Base-by-base conservation (phyloP, 169 alveolate genomes). In the Plasmodium yoelii region DNA sequence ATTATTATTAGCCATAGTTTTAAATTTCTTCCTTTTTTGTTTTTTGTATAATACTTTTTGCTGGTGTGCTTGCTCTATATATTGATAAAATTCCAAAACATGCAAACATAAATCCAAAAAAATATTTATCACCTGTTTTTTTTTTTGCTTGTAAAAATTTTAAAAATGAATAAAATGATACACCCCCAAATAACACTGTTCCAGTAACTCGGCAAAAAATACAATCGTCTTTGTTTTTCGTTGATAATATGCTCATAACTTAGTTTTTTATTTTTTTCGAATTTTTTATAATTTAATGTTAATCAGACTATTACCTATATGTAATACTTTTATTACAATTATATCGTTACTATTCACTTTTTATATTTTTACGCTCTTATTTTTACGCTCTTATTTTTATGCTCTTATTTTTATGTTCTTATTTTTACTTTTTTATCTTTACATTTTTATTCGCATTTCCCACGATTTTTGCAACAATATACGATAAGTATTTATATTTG, bases 201-300 rank as follows among this genome's bases (percentile, higher is more conserved):
- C 90, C 90, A 10, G 90, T 82, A 22, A 82, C 56, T 24, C 90
- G 51, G 26, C 90, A 82, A 26, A 82, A 82, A 24, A 82, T 53
- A 42, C 90, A 82, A 28, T 82, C 90, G 7, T 82, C 90, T 18
- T 47, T 22, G 22, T 82, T 63, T 47, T 63, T 49, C 42, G 61
- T 55, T 6, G 67, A 19, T 26, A 46, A 13, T 65, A 34, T 75
- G 28, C 15, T 26, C 88, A 75, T 75, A 56, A 57, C 87, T 10
- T 46, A 5, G 51, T 7, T 24, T 18, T 10, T 7, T n/a, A 53
- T 26, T 67, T 10, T 53, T 64, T 46, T n/a, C 49, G 73, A 39
- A 49, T 70, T 15, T 13, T 34, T n/a, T 8, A 18, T 57, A 18
- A 8, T 2, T 7, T 57, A 57, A 5, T 57, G 12, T 47, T 56